phyloP scores from a whole-genome alignment of 2,329 filamentous ascomycete species.

The Cytospora mali region DNA sequence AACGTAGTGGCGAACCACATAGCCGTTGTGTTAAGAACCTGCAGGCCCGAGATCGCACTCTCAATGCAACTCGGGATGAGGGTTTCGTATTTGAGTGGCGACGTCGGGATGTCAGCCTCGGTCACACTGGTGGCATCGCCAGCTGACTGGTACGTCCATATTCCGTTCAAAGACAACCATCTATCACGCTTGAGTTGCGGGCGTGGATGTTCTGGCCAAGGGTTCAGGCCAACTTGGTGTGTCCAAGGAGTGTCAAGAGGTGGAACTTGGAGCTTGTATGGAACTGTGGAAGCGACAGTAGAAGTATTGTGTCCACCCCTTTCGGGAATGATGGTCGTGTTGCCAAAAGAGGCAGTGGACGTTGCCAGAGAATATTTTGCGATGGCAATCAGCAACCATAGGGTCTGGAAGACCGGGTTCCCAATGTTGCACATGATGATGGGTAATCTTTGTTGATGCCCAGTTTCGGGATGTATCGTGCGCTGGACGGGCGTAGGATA shows the following conservation, averaged over 20 bases:
- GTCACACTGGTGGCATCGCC: conserved; percentile 28
- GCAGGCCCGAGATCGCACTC: conserved; percentile 53
- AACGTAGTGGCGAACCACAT: conserved; percentile 58
- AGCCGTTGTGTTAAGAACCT: conserved; percentile 43
- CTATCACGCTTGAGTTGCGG: conserved; percentile 56
- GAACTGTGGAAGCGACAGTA: conserved; percentile 19
- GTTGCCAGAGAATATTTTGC: background rate
- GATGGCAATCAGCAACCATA: conserved; percentile 8
- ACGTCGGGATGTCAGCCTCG: conserved; percentile 30
- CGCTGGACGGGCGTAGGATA: no score
- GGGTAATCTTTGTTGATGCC: no score
- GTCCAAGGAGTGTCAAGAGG: conserved; percentile 57
- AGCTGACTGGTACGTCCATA: conserved; percentile 56
- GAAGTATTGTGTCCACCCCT: background rate
- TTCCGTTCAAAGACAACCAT: conserved; percentile 61
- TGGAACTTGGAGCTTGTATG: conserved; percentile 43
- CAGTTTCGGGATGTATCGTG: no score
- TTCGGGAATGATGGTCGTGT: no score
- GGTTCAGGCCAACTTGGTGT: conserved; percentile 51
- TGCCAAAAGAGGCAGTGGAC: background rate
- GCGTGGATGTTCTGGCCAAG: conserved; percentile 61
- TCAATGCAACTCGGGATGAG: conserved; percentile 47
- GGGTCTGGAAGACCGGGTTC: background rate
- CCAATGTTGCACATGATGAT: conserved; percentile 4
- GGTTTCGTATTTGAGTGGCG: conserved; percentile 43